Base-by-base conservation (phyloP, 2,329 filamentous ascomycete genomes). In the Colletotrichum viniferum region DNA sequence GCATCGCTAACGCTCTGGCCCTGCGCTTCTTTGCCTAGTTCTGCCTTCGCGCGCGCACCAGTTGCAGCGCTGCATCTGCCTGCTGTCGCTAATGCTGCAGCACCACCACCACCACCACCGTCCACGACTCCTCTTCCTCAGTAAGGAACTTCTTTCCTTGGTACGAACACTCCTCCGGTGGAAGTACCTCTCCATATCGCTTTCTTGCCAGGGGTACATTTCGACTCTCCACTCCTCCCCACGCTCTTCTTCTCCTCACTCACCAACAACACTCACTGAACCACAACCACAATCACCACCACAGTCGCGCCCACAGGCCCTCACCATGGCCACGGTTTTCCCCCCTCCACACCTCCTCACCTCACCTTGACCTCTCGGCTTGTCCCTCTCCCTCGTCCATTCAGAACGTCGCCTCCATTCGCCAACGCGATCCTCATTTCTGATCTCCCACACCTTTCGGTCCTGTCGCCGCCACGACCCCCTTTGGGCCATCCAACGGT, bases 1-100 rank as follows among this genome's bases (percentile, higher is more conserved):
- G 88, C 89, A 87, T 85, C 84, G 38, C 38, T 43, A 43, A 43
- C 13, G 38, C 84, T 84, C 82, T 84, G 84, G 83, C 80, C 84
- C 85, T 84, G 81, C 81, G 83, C 82, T 82, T 72, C 63, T 84
- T 81, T 84, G 82, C 84, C 84, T 85, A 84, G 83, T 83, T 84
- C 82, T 69, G 63, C 34, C 83, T 82, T 85, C 83, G 83, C 81
- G 81, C 78, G 79, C 81, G 62, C 69, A 73, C 62, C 73, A 71
- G 61, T 32, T 38, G 68, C 69, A 60, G 68, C 36, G 69, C 68
- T 75, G 62, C 73, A 63, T 75, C 69, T 72, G 30, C 56, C 67
- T 69, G 32, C 24, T 52, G n/a, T 38, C 63, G 56, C 66, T 48
- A 62, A 60, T 38, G 52, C 21, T 60, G 55, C 55, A 69, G 34